Base-by-base conservation (phyloP, 495 filamentous ascomycete species). In the Aspergillus indologenus region DNA sequence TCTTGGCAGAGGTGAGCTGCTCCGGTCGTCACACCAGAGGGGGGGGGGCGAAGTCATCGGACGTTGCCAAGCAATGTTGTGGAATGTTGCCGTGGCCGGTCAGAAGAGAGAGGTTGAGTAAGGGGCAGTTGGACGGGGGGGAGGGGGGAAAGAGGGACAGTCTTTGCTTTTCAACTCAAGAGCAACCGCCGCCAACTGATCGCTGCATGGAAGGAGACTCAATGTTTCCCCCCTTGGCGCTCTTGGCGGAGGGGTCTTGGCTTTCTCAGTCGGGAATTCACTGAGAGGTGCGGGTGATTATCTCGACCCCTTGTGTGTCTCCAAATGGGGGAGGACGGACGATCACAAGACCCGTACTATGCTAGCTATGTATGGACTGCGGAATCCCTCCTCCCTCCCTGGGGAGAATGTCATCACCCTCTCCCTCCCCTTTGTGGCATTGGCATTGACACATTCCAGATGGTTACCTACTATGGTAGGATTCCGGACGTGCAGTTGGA, bases 11-110 rank as follows among this genome's bases (percentile, higher is more conserved):
- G 20, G 15, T n/a, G 20, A 12, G 22, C 43, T 45, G 19, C 20
- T 42, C 53, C 14, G 31, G 5, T 40, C 20, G 52, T 56, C 53
- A 26, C 43, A 44, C 43, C 43, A 40, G 34, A 42, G 57, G 50
- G 47, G 21, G 49, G 23, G 57, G 26, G 34, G 47, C 45, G 46
- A 29, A 47, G 60, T 56, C 49, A 49, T 44, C 14, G 29, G 31
- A 58, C 65, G 59, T 67, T 67, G 65, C 65, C 65, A 67, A 67
- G 65, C 54, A 52, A 59, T 67, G 65, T 45, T 56, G 61, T 67
- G 65, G 65, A 62, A 67, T 64, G 65, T 22, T 29, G 20, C 60
- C 52, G 51, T 56, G 46, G 19, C 48, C 40, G 43, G 46, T 45
- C 54, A 31, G 50, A 60, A 29, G 26, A 53, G 55, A 43, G 48